Conservation (phyloP, 2,329 filamentous ascomycete genomes). For the Amylocarpus encephaloides region DNA sequence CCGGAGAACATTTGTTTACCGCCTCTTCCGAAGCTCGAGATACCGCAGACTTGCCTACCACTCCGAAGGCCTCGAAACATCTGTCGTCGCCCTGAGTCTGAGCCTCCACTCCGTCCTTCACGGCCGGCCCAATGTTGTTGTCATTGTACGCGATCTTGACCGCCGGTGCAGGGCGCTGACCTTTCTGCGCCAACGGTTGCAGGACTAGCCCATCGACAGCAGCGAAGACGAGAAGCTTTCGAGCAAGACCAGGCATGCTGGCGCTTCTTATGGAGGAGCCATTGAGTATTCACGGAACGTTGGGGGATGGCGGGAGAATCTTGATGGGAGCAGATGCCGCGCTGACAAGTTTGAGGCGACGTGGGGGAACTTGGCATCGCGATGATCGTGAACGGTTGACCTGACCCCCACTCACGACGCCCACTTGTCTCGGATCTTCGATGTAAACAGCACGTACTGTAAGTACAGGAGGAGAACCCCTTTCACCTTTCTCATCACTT, state of each 20-base stretch:
- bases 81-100: constrained; percentile 13
- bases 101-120: constrained; percentile 14
- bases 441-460: too few relatives aligned
- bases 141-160: constrained; percentile 30
- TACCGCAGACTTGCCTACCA: constrained; percentile 28
- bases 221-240: constrained; percentile 32
- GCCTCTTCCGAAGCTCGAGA: background rate
- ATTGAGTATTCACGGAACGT: constrained; percentile 11
- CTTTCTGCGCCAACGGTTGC: constrained; percentile 27
- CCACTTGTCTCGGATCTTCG: too few relatives aligned
- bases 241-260: constrained; percentile 31
- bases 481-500: too few relatives aligned
- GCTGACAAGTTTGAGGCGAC: background rate
- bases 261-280: constrained; percentile 15
- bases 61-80: constrained; percentile 32
- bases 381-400: too few relatives aligned
- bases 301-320: background rate
- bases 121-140: constrained; percentile 20
- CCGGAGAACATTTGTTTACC: background rate
- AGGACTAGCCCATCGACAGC: constrained; percentile 31
- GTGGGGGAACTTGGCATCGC: too few relatives aligned
- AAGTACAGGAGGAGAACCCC: too few relatives aligned
- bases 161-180: constrained; percentile 25
- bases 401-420: too few relatives aligned
- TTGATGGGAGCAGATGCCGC: background rate